Conservation (phyloP, 306 rosid genomes). For the Morella rubra region DNA sequence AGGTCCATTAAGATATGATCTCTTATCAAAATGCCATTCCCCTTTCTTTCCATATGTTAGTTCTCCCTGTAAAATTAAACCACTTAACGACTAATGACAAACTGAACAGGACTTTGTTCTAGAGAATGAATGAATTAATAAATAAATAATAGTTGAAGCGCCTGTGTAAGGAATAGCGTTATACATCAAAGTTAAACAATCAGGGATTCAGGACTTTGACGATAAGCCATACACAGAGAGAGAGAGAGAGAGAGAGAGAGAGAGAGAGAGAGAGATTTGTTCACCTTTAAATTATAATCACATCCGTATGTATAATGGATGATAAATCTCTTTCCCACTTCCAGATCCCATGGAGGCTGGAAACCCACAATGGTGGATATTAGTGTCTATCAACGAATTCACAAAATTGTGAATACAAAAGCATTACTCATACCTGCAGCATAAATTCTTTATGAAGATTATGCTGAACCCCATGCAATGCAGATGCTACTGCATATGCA, state of each 20-base stretch:
- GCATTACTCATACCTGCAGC: conserved; percentile 65
- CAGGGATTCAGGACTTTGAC: not conserved
- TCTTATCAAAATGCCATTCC: conserved; percentile 96
- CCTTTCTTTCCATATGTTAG: conserved; percentile 81
- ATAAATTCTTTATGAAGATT: conserved; percentile 75
- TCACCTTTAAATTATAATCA: conserved; percentile 74
- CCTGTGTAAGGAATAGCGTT: not conserved
- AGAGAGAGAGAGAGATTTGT: conserved; percentile 23
- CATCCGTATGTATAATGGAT: conserved; percentile 91
- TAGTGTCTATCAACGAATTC: conserved; percentile 17
- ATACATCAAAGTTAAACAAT: conserved; percentile 5
- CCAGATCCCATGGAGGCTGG: conserved; percentile 94
- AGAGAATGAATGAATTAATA: not conserved
- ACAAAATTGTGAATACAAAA: conserved; percentile 13
- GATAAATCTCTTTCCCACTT: conserved; percentile 54
- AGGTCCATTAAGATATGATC: conserved; percentile 76
- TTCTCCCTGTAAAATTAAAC: conserved; percentile 53
- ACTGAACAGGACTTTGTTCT: not conserved
- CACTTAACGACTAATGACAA: conserved; percentile 8
- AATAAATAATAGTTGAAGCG: not conserved
- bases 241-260: not conserved
- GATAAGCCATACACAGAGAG: not conserved
- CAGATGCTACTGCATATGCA: conserved; percentile 93
- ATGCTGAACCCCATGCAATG: conserved; percentile 83
- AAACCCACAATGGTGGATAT: conserved; percentile 24